Conservation (phyloP, 2,329 filamentous ascomycete genomes). For the Drechslerella stenobrocha region DNA sequence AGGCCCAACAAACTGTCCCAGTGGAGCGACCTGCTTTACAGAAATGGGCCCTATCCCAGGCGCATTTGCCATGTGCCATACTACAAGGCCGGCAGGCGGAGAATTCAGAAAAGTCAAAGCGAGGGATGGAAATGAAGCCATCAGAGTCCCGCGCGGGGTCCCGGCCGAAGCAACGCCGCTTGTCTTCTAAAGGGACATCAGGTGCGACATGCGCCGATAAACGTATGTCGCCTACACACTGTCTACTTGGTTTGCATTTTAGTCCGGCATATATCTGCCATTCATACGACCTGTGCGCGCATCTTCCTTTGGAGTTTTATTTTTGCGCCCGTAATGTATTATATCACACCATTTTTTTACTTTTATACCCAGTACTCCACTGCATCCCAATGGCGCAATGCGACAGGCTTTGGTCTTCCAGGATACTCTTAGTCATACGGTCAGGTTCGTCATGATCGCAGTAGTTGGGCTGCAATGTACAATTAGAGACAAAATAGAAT, state of each 20-base stretch:
- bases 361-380: background rate
- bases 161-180: constrained; percentile 37
- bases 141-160: constrained; percentile 36
- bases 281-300: too few species aligned
- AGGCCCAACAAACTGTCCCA: constrained; percentile 39
- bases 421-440: too few species aligned
- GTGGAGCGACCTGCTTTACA: constrained; percentile 29
- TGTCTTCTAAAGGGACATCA: too few species aligned
- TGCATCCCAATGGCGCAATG: background rate
- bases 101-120: constrained; percentile 9
- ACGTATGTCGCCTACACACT: too few species aligned
- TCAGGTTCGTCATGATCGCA: too few species aligned
- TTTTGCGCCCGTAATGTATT: background rate
- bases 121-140: constrained; percentile 26
- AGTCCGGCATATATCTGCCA: too few species aligned
- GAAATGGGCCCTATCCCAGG: constrained; percentile 23
- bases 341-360: background rate
- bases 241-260: too few species aligned
- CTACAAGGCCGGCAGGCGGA: constrained; percentile 4
- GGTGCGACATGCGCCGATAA: too few species aligned
- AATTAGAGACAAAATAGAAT: too few species aligned
- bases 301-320: too few species aligned
- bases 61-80: constrained; percentile 37
- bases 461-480: too few species aligned
- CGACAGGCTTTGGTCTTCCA: too few species aligned